Conservation (phyloP, 495 filamentous ascomycete genomes). For the Daldinia bambusicola region DNA sequence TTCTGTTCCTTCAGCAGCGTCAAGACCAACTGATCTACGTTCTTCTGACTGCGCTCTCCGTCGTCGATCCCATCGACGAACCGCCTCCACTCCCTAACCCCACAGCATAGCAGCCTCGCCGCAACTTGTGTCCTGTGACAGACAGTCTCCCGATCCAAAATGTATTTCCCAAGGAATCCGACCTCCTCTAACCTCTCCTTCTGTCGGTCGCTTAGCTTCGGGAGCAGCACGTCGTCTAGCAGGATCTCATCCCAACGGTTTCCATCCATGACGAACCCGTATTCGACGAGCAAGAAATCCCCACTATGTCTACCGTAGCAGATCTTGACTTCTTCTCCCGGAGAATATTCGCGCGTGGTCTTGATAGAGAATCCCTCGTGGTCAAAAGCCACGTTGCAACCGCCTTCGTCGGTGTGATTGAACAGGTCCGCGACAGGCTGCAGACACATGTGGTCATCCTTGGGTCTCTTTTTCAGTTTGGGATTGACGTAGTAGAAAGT, state of each 20-base stretch:
- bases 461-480: conserved; percentile 60
- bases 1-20: conserved; percentile 37
- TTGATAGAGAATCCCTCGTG: conserved; percentile 69
- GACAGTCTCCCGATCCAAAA: conserved; percentile 66
- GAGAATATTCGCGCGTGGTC: conserved; percentile 62
- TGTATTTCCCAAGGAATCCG: conserved; percentile 76
- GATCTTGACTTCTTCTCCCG: conserved; percentile 80
- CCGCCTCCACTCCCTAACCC: conserved; percentile 49
- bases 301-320: conserved; percentile 84
- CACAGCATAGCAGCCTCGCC: conserved; percentile 59
- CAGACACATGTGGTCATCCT: conserved; percentile 80
- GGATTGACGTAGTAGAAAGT: conserved; percentile 78
- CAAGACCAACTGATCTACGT: conserved; percentile 48
- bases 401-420: conserved; percentile 73
- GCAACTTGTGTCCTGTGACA: conserved; percentile 81
- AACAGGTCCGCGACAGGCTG: conserved; percentile 90
- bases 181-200: conserved; percentile 63
- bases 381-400: conserved; percentile 71
- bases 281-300: conserved; percentile 85
- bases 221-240: conserved; percentile 75
- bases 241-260: conserved; percentile 74
- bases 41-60: conserved; percentile 48
- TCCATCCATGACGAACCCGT: conserved; percentile 77
- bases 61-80: conserved; percentile 54
- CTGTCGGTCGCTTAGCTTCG: conserved; percentile 57